Evolutionary conservation across 2,329 filamentous ascomycete genomes (phyloP), one percentile per base, ranked within the genome.

Genomic region (Lizonia empirigonia): DNA sequence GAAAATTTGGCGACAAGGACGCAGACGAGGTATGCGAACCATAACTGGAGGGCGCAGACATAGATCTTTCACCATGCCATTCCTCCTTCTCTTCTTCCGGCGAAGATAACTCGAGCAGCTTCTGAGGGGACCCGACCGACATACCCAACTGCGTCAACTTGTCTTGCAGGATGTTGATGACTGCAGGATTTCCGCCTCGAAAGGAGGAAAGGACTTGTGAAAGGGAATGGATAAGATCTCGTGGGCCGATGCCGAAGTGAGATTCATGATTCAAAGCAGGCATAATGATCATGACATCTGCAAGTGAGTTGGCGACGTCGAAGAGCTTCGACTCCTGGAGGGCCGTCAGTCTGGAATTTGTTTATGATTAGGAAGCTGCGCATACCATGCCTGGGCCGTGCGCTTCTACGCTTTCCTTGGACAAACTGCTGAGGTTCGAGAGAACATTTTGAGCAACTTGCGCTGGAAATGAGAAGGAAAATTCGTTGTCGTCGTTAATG

Each of bases 201-300:
- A 70, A 72, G 1, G 61, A 60, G 10, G 58, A 59, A 6, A 72
- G 60, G 1, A 71, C 58, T 13, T 63, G 59, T 0, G 68, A 64
- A 7, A 72, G 60, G 5, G 65, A 67, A 33, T 71, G 68, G 6
- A 72, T 69, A 2, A 72, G 59, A 36, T 72, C 68, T 48, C 69
- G 57, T 6, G 69, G 69, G 2, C 69, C 68, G 30, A 71, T 52
- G 5, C 57, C 60, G 19, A 72, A 71, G 13, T 60, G 55, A 1
- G 68, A 59, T 34, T 69, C 63, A 46, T 67, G 62, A 37, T 70
- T 72, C 24, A 70, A 55, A 0, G 63, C 59, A 0, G 69, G 69
- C 49, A 72, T 68, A 23, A 67, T 71, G 38, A 72, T 71, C 69
- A 72, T 72, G 8, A 72, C 69, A 33, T 72, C 68, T 4, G 69